phyloP scores from a whole-genome alignment of 306 rosid species.

The Malus asiatica region DNA sequence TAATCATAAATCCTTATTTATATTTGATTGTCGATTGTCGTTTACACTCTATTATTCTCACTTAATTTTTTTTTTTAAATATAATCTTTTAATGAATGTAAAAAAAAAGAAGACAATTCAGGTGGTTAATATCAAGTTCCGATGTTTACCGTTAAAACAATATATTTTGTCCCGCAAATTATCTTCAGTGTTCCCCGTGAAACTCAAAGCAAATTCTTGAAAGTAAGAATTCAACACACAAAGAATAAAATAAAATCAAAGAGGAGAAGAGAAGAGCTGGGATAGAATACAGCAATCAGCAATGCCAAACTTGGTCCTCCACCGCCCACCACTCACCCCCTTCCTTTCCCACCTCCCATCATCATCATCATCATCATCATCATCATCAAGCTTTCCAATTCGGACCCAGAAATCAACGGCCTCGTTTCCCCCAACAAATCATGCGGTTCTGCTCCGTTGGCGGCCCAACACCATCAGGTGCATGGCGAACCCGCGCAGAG shows the following conservation, averaged over 20 bases:
- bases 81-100: too few relatives aligned
- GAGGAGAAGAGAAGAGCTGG: not conserved
- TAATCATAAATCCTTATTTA: too few relatives aligned
- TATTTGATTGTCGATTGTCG: too few relatives aligned
- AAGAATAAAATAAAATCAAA: not conserved
- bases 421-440: slow-evolving; percentile 18
- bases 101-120: too few relatives aligned
- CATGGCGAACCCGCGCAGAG: slow-evolving; percentile 86
- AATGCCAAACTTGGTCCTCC: slow-evolving; percentile 43
- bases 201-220: too few relatives aligned
- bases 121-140: too few relatives aligned
- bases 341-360: not conserved
- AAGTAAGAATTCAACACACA: too few relatives aligned
- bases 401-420: slow-evolving; percentile 19
- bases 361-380: slow-evolving; percentile 6
- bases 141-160: too few relatives aligned
- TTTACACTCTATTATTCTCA: too few relatives aligned
- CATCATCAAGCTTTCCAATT: slow-evolving; percentile 15
- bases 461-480: slow-evolving; percentile 34
- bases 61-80: rapidly evolving
- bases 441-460: slow-evolving; percentile 2
- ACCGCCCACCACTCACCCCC: slow-evolving; percentile 23
- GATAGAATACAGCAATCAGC: slow-evolving; percentile 24
- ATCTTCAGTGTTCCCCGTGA: too few relatives aligned
- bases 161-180: too few relatives aligned